Base-by-base conservation (phyloP, 2,329 filamentous ascomycete genomes). In the Escovopsis sp. region DNA sequence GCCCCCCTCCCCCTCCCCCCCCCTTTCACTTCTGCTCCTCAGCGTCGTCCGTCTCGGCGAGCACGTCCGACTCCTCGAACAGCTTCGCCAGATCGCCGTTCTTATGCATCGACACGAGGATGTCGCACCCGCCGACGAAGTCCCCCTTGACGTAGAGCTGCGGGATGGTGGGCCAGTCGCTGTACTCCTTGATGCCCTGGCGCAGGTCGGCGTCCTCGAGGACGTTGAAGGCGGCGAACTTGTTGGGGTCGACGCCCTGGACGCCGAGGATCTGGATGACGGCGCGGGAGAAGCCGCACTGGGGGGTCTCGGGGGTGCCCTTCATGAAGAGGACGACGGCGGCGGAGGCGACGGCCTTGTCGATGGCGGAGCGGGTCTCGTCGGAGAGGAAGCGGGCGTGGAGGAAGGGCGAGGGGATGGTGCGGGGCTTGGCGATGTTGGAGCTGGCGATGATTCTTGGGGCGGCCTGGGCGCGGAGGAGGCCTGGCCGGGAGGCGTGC, bases 261-360 rank as follows among this genome's bases (percentile, higher is more conserved):
- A 94, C 62, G 39, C 88, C 85, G 43, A 98, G 68, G 50, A 98
- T 87, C 67, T 96, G 87, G 55, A 98, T 93, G 55, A 74, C 85
- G 36, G 88, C 88, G 49, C 87, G 76, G 39, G 88, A 96, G 68
- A 94, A 98, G 31, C 90, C 90, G 61, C 90, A 98, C 60, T 94
- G 87, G 15, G 90, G 90, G 41, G 76, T 84, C 63, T 94, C 87
- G 39, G 90, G 90, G 1, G 90, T 96, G 40, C 90, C 90, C 67
- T 98, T 98, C 90, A 98, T 98, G 68, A 98, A 98, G 38, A 98
- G 70, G 1, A 98, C 90, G 0, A 98, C 88, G 2, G 88, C 88
- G 0, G 87, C 81, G 1, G 86, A 87, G 17, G 64, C 68, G 13
- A 98, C 79, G 23, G 88, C 88, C 57, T 86, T 84, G 58, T 94